A percentile compares a stretch with the other conserved stretches of the same genome.
These are phyloP conservation scores for Sistotremastrum niveocremeum DNA, from an alignment of 768 basidiomycete genomes.

Conservation along the genomic window DNA sequence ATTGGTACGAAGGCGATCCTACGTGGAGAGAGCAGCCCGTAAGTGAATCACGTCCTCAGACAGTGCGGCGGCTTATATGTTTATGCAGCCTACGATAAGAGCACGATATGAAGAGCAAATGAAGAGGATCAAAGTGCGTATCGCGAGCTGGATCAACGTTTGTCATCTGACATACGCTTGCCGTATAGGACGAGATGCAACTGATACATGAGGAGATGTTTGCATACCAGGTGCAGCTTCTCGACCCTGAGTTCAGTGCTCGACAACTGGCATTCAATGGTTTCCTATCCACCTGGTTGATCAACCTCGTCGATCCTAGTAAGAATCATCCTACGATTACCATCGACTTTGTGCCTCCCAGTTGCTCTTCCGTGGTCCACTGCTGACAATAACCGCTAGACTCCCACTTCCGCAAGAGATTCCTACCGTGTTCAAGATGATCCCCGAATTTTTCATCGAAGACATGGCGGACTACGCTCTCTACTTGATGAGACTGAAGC, in stretches of 20 bases:
- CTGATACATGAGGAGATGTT: conserved; percentile 59
- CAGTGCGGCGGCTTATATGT: too few relatives aligned
- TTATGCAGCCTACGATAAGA: too few relatives aligned
- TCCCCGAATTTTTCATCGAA: conserved; percentile 91
- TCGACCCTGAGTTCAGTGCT: conserved; percentile 75
- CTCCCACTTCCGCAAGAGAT: conserved; percentile 78
- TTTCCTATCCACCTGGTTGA: conserved; percentile 89
- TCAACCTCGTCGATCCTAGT: conserved; percentile 75
- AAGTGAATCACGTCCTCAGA: too few relatives aligned
- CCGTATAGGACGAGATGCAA: conserved; percentile 54
- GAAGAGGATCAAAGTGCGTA: too few relatives aligned
- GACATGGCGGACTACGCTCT: conserved; percentile 84
- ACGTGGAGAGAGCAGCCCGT: too few relatives aligned
- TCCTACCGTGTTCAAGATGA: conserved; percentile 68
- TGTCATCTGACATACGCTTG: too few relatives aligned
- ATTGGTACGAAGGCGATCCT: conserved; percentile 58
- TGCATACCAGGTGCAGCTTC: conserved; percentile 72
- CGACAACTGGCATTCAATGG: conserved; percentile 72
- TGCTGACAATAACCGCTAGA: conserved; percentile 31
- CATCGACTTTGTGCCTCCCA: conserved; percentile 40
- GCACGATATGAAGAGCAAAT: too few relatives aligned
- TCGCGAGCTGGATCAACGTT: too few relatives aligned
- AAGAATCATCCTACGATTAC: conserved; percentile 58
- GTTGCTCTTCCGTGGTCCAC: neutral
- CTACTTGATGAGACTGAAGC: conserved; percentile 62